Conservation (phyloP, 2,329 filamentous ascomycete genomes). For the Lasiodiplodia sp. region DNA sequence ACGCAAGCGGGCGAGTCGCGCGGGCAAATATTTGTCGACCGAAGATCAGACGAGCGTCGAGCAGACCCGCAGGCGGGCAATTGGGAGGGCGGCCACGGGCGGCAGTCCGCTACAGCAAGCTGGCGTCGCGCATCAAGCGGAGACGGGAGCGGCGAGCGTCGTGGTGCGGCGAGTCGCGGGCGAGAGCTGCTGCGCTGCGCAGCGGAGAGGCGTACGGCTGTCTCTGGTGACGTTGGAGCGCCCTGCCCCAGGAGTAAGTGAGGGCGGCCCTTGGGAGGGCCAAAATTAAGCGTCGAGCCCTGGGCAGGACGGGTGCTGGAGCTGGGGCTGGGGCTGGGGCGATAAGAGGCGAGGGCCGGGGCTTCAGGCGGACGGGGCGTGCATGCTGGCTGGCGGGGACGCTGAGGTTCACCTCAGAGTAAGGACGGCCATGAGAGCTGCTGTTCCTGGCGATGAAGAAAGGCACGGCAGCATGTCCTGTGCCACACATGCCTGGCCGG, state of each 20-base stretch:
- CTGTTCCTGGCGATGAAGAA: slow-evolving; percentile 30
- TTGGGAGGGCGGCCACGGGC: slow-evolving; percentile 16
- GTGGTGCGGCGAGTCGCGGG: slow-evolving; percentile 21
- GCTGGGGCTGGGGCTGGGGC: background rate
- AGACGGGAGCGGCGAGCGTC: background rate
- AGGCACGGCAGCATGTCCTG: slow-evolving; percentile 26
- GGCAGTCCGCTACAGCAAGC: slow-evolving; percentile 18
- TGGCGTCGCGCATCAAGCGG: slow-evolving; percentile 18
- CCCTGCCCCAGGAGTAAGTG: slow-evolving; percentile 29
- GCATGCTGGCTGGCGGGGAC: slow-evolving; percentile 16
- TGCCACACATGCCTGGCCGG: background rate
- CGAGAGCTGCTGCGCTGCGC: background rate
- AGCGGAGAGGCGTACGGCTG: slow-evolving; percentile 1
- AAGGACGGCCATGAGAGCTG: slow-evolving; percentile 21
- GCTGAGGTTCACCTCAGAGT: slow-evolving; percentile 23
- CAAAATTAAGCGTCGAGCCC: slow-evolving; percentile 23
- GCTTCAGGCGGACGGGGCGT: slow-evolving; percentile 8
- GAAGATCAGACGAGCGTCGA: slow-evolving; percentile 21
- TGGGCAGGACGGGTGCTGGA: slow-evolving; percentile 16
- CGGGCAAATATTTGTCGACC: slow-evolving; percentile 21
- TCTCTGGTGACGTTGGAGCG: slow-evolving; percentile 28
- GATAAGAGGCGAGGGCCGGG: slow-evolving; percentile 1
- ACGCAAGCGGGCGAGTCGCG: background rate
- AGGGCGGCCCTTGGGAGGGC: slow-evolving; percentile 23
- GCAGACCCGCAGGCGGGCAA: slow-evolving; percentile 7